Base-by-base conservation (phyloP, 768 basidiomycete genomes). In the Kockovaella imperatae region DNA sequence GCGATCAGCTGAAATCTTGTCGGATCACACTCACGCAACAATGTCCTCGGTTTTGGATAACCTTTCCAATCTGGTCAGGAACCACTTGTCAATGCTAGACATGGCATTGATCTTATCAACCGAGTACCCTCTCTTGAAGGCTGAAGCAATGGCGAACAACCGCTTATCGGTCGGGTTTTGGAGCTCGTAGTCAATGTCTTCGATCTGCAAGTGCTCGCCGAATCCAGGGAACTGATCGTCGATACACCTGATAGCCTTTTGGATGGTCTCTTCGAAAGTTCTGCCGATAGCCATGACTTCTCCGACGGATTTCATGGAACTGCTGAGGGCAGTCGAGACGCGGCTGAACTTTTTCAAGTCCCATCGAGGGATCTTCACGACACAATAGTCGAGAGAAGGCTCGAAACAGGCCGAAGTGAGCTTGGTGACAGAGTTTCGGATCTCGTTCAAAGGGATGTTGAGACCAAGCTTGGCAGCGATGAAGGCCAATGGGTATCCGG, bases 211-310 rank as follows among this genome's bases (percentile, higher is more conserved):
- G 23, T 40, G 24, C 6, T 86, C 83, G 2, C 86, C 81, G 72
- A 99, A 99, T 1, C 95, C 95, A 62, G 79, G 71, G 71, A 96
- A 99, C 54, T 83, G 84, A 63, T 95, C 93, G 67, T 97, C 95
- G 59, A 99, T 95, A 3, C 89, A 84, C 28, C 93, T 77, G 53
- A 97, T 93, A 3, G 93, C 95, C 75, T 99, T 97, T 72, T 97
- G 93, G 47, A 97, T 84, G 1, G 91, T 96, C 76, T 99, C 93
- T 71, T 97, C 93, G 64, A 99, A 99, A 4, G 90, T 95, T 60
- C 93, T 77, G 13, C 93, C 93, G 57, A 99, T 97, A 59, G 87
- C 88, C 95, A 99, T 99, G 49, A 99, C 93, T 73, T 99, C 93
- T 23, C 93, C 93, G 6, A 99, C 93, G 61, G 86, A 89, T 79